Base-by-base conservation (phyloP, 192 early-diverging fungal species). In the Allomyces macrogynus region DNA sequence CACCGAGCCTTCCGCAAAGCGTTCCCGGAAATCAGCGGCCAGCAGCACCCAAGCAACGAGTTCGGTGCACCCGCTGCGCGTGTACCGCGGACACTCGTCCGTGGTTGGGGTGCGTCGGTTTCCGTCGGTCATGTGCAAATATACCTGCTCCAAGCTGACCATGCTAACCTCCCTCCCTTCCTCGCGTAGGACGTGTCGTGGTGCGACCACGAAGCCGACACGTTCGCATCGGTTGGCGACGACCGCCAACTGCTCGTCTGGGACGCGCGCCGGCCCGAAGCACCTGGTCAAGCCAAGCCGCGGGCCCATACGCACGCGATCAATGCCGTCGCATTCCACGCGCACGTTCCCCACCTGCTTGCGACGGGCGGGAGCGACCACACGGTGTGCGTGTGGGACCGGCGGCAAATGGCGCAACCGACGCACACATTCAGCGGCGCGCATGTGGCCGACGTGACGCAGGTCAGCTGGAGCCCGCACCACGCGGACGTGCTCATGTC, bases 201-300 rank as follows among this genome's bases (percentile, higher is more conserved):
- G 95, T 88, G 90, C 66, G 76, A 75, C 24, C 74, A 86, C 69
- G 82, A 90, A 69, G 81, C 88, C 24, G 79, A 84, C 61, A 75
- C 96, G 54, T 99, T 99, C 77, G 95, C 91, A 1, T 95, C 92
- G 24, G 95, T 96, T 18, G 93, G 91, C 54, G 95, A 99, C 74
- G 95, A 99, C 74, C 86, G 86, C 63, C 83, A 87, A 62, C 80
- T 99, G 64, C 73, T 94, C 61, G 84, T 99, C 87, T 99, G 95
- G 95, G 95, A 99, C 77, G 87, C 84, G 22, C 87, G 95, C 63
- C 78, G 79, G 62, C 74, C 68, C n/a, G 75, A 80, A 64, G 79
- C 81, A 63, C 87, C 92, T 0, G 73, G 77, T 10, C 80, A 86
- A 54, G 80, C 83, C 62, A 79, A 90, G 18, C 7, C 32, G 4